Evolutionary conservation across 2,329 filamentous ascomycete genomes (phyloP), one percentile per base, ranked within the genome.

Genomic region (Ascochyta pisi): DNA sequence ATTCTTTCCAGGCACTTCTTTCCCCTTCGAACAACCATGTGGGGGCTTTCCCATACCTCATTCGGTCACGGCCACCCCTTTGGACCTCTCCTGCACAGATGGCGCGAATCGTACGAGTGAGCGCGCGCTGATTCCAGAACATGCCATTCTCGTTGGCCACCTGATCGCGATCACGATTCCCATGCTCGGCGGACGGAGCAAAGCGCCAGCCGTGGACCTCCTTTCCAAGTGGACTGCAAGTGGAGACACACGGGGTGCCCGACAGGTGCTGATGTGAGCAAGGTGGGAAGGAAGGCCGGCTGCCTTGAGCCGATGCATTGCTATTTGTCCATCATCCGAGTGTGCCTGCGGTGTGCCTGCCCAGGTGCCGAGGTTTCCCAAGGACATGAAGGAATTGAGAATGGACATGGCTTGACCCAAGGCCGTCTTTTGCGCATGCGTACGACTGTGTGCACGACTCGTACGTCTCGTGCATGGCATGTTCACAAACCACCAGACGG

Each of bases 291-390:
- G 16, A 35, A 19, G 13, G 37, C 6, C 38, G 50, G 41, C 9
- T 34, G 34, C 27, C 8, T n/a, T 27, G 42, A 24, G 37, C 42
- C 43, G 50, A 47, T 29, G 12, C 31, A 19, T 24, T 43, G 44
- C 38, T 43, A 40, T 31, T 37, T 31, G 50, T 48, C 39, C 38
- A 53, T 53, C 50, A 48, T n/a, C 50, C 50, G 37, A 53, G 43
- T 31, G 41, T 48, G 43, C 31, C 29, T 47, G 37, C 23, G 6
- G n/a, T 16, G 33, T 16, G n/a, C n/a, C 15, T 35, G 19, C 49
- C 33, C 34, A 34, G 35, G 5, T 26, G 49, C 49, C 27, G 40
- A 45, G 33, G 42, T 35, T 35, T 35, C 6, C 12, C 15, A 9
- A 7, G 3, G 33, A 16, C 33, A n/a, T 3, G 33, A 16, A 16